Conservation (phyloP, 805 yeast genomes). For the Candida gorgasii region DNA sequence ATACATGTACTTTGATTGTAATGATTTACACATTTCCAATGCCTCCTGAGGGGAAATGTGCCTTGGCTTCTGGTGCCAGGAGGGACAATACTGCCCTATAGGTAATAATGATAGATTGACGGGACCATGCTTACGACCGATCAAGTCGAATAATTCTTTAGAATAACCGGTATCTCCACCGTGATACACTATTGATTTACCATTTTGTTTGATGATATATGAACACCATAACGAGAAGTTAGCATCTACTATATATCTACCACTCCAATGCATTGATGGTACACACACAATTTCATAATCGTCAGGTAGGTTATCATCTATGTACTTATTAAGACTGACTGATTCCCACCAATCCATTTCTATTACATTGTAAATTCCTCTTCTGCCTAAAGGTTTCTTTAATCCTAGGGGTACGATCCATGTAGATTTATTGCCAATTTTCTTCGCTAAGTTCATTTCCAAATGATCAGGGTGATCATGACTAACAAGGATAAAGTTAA, state of each 20-base stretch:
- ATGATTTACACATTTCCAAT: constrained; percentile 60
- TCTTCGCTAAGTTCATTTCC: constrained; percentile 58
- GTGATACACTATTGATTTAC: constrained; percentile 76
- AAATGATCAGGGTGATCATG: constrained; percentile 97
- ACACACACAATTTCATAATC: constrained; percentile 80
- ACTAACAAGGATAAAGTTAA: constrained; percentile 73
- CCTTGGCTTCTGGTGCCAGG: constrained; percentile 90
- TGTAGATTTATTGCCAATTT: constrained; percentile 54
- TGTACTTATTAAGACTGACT: constrained; percentile 36
- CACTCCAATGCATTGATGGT: constrained; percentile 98
- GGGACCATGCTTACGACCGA: constrained; percentile 63
- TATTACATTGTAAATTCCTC: constrained; percentile 60
- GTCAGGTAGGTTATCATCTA: constrained; percentile 41
- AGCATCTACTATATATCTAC: constrained; percentile 76
- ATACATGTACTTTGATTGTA: constrained; percentile 61
- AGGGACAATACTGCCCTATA: constrained; percentile 93
- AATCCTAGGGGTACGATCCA: constrained; percentile 93
- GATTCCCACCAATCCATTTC: constrained; percentile 95
- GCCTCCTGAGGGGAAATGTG: constrained; percentile 86
- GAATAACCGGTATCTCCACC: constrained; percentile 95
- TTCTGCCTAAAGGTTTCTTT: constrained; percentile 53
- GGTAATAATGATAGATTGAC: constrained; percentile 70
- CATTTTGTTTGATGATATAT: constrained; percentile 65
- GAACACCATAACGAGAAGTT: constrained; percentile 90
- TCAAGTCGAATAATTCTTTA: constrained; percentile 66